These are phyloP conservation scores for Clarkia xantiana DNA, from an alignment of 345 rosid species.

Conservation along the genomic window DNA sequence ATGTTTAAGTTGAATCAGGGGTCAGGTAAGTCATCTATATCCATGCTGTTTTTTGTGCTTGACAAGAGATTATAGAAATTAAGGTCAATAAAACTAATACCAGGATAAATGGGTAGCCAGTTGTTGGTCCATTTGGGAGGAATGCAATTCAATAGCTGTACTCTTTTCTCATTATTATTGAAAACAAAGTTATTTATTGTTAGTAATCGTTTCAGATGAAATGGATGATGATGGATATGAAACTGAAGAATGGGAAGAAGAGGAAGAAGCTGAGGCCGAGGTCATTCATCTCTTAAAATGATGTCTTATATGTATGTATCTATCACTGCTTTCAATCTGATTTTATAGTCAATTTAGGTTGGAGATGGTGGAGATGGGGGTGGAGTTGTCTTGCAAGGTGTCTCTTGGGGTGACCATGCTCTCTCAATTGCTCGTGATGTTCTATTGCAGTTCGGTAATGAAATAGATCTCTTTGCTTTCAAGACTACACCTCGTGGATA, in stretches of 20 bases:
- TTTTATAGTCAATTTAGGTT: slow-evolving; percentile 21
- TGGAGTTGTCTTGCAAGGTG: slow-evolving; percentile 55
- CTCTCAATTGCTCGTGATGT: slow-evolving; percentile 51
- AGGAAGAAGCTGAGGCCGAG: slow-evolving; percentile 50
- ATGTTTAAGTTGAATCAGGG: no score
- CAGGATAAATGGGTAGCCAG: no score
- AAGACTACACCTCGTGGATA: slow-evolving; percentile 70
- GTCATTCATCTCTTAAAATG: slow-evolving; percentile 11
- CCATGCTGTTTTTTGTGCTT: no score
- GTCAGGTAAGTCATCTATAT: no score
- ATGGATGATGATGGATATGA: slow-evolving; percentile 31
- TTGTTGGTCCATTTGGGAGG: no score
- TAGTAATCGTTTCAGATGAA: slow-evolving; percentile 24
- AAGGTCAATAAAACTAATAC: no score
- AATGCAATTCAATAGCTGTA: no score
- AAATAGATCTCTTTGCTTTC: slow-evolving; percentile 53
- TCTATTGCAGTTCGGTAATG: slow-evolving; percentile 32
- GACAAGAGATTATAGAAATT: no score
- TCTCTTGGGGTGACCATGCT: slow-evolving; percentile 60
- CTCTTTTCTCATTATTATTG: no score
- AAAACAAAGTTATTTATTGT: neutral
- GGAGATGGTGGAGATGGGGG: slow-evolving; percentile 95
- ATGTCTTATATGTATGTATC: no score
- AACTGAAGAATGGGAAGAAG: slow-evolving; percentile 73
- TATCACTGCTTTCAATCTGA: neutral